Base-by-base conservation (phyloP, 805 yeast species). In the Candida ulmi region DNA sequence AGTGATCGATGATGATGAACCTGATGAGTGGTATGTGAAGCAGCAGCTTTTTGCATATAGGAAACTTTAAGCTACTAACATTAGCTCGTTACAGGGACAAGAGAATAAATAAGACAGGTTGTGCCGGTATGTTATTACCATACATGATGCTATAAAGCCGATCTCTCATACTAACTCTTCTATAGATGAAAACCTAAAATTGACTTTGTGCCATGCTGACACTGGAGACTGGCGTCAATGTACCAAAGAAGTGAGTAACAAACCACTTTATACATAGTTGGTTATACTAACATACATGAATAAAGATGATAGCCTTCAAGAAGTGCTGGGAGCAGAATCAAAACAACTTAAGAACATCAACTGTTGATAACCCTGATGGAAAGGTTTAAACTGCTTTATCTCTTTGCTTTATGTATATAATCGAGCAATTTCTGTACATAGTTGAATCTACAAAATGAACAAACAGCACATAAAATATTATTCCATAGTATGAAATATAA, bases 161-260 rank as follows among this genome's bases (percentile, higher is more conserved):
- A 9, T 9, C 9, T 21, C 6, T n/a, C n/a, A n/a, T n/a, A 13
- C 28, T 26, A 26, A 26, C 28, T 5, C 13, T 15, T 17, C 17
- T 4, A 17, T 50, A 65, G 83, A 72, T 24, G 90, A 86, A 53
- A 86, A 86, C 51, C 60, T 80, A 54, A 76, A 76, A 13, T 62
- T 86, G 25, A 86, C 81, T 38, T 60, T 85, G 26, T 86, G 95
- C 49, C 88, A 83, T 54, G 88, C 88, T 4, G 95, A 84, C 43
- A 81, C 80, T 1, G 77, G 77, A 23, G 95, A 86, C 55, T 86
- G 95, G 95, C 63, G 95, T 39, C 62, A 77, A 51, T 84, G 95
- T 47, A 57, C 76, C 2, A 62, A 64, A 16, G 93, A 85, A 55
- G 83, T 80, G 51, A 42, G 78, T 55, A 13, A 21, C 13, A 6